Conservation (phyloP, 1,139 yeast species). For the Candida glucosophila region DNA sequence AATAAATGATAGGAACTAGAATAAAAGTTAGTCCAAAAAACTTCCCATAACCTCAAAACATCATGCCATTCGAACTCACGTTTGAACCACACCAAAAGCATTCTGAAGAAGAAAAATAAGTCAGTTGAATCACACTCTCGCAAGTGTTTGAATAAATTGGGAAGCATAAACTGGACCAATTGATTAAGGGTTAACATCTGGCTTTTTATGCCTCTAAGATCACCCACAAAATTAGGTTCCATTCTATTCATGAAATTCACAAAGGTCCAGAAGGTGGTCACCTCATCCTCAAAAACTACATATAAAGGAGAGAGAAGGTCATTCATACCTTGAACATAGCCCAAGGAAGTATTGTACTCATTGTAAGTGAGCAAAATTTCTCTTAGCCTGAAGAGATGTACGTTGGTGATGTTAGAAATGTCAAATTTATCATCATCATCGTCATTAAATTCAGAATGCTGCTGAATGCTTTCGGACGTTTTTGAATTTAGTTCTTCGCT, state of each 20-base stretch:
- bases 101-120: constrained; percentile 86
- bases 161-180: constrained; percentile 80
- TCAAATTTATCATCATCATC: constrained; percentile 43
- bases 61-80: constrained; percentile 83
- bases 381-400: constrained; percentile 62
- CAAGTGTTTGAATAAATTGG: constrained; percentile 72
- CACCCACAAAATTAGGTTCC: constrained; percentile 90
- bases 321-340: constrained; percentile 98
- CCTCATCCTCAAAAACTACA: constrained; percentile 68
- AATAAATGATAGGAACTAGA: constrained; percentile 83
- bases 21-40: constrained; percentile 79
- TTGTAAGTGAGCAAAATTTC: constrained; percentile 82
- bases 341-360: constrained; percentile 73
- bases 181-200: constrained; percentile 82
- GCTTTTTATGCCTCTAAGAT: constrained; percentile 85
- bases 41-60: constrained; percentile 80
- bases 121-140: constrained; percentile 84
- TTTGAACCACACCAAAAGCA: constrained; percentile 92
- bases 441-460: constrained; percentile 37
- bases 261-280: constrained; percentile 83
- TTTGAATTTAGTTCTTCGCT: constrained; percentile 12
- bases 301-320: constrained; percentile 86
- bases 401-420: constrained; percentile 47
- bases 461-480: constrained; percentile 17
- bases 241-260: constrained; percentile 83